Evolutionary conservation across 2,329 filamentous ascomycete genomes (phyloP).

Genomic region (Ophiostoma sp.): DNA sequence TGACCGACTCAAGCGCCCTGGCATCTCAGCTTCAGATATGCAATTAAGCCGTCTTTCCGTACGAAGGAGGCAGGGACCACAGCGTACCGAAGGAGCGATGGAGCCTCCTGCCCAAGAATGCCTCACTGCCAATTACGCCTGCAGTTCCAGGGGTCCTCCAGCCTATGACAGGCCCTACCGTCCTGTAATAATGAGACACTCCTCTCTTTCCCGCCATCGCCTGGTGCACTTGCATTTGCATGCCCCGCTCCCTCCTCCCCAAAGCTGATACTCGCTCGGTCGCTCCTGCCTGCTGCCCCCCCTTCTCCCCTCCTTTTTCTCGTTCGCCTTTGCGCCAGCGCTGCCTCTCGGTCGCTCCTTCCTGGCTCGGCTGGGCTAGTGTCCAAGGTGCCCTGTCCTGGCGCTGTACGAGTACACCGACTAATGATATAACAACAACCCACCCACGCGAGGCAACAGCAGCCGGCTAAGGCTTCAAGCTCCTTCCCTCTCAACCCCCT

Average conservation of each 20-base stretch:
- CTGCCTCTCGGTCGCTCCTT: neutral
- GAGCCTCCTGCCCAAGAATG: conserved; percentile 3
- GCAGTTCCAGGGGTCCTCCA: neutral
- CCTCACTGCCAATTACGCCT: neutral
- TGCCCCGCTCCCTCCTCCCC: conserved; percentile 19
- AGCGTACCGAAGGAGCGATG: neutral
- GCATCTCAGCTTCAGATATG: neutral
- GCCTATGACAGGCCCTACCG: neutral
- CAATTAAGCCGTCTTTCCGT: conserved; percentile 1
- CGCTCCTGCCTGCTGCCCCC: conserved; percentile 12
- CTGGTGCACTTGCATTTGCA: neutral
- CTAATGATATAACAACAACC: too few relatives aligned
- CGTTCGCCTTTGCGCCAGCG: conserved; percentile 7
- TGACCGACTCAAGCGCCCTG: neutral
- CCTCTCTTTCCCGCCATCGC: too few relatives aligned
- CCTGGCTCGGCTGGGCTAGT: neutral
- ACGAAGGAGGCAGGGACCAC: neutral
- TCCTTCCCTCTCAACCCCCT: conserved; percentile 19
- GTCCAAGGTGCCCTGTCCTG: neutral
- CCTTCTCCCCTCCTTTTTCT: conserved; percentile 20
- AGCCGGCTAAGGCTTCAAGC: conserved; percentile 21
- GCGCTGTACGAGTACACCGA: neutral
- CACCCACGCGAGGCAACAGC: neutral
- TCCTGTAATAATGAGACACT: neutral
- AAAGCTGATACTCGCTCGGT: conserved; percentile 8